Conservation (phyloP, 768 basidiomycete genomes). For the Cystobasidium ongulense region DNA sequence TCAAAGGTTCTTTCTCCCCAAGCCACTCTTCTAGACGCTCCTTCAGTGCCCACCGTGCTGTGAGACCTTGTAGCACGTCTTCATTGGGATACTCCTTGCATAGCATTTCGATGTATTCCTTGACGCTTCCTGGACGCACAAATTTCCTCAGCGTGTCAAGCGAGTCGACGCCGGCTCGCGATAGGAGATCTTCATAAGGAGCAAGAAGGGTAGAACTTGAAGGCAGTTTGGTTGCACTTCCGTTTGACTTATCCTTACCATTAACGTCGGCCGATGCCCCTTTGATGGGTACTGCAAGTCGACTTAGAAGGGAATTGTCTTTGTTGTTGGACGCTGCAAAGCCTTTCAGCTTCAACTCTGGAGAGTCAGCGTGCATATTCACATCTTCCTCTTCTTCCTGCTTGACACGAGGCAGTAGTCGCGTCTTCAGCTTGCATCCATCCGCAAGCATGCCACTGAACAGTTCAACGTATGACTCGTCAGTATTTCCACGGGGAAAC, state of each 20-base stretch:
- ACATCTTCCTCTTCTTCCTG: neutral
- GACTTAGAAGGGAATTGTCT: neutral
- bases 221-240: neutral
- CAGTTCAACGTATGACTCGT: neutral
- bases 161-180: neutral
- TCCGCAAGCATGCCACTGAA: conserved; percentile 13
- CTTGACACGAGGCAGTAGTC: neutral
- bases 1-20: neutral
- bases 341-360: neutral
- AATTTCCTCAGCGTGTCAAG: neutral
- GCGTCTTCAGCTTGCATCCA: conserved; percentile 5
- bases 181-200: neutral
- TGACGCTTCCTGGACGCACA: neutral
- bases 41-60: conserved; percentile 18
- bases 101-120: conserved; percentile 21
- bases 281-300: neutral
- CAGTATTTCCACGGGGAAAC: neutral
- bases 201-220: neutral
- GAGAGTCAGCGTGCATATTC: neutral
- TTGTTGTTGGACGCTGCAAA: neutral
- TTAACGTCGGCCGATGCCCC: neutral
- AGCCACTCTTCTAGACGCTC: conserved; percentile 28
- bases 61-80: neutral
- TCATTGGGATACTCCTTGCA: conserved; percentile 10
- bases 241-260: neutral